Base-by-base conservation (phyloP, 306 rosid genomes). In the Rubus idaeus region DNA sequence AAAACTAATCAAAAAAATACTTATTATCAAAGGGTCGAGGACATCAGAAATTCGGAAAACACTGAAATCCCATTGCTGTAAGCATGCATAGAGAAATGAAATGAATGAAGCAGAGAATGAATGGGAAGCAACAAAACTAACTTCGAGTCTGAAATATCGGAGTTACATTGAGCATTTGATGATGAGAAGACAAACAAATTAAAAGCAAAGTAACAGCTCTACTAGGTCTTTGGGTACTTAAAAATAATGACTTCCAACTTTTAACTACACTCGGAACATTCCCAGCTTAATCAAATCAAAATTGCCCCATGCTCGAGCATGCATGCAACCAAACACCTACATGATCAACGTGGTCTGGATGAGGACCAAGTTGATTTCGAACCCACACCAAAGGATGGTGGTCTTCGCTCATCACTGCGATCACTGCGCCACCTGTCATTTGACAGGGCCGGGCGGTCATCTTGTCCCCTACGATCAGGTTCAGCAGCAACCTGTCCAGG, bases 361-460 rank as follows among this genome's bases (percentile, higher is more conserved):
- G 93, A 88, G 17, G 98, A 85, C 99, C 98, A 92, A 3, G 93
- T 63, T 4, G 96, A 72, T 78, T 89, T 86, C 14, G 93, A 56
- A 18, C 87, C 92, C 13, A 82, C 62, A 71, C 91, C 91, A 61
- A 89, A 85, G 4, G 82, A 6, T 0, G 85, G 51, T 2, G 89
- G 35, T 76, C 68, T 87, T 2, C 91, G 87, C 17, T 89, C 95
- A 39, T 89, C 97, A 57, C 58, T 45, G 51, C 88, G 68, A 35
- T 62, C 90, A 62, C 55, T 56, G 50, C 97, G 92, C 99, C 99
- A 95, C 82, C 85, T 89, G 61, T 90, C 89, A 42, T 50, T 63
- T 1, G 83, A 75, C n/a, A 46, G 84, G 4, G 84, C 51, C 5
- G 71, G 74, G 3, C 82, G 83, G 58, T 67, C 77, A 51, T 83